phyloP scores from a whole-genome alignment of 495 filamentous ascomycete species.

The Articulospora tetracladia region DNA sequence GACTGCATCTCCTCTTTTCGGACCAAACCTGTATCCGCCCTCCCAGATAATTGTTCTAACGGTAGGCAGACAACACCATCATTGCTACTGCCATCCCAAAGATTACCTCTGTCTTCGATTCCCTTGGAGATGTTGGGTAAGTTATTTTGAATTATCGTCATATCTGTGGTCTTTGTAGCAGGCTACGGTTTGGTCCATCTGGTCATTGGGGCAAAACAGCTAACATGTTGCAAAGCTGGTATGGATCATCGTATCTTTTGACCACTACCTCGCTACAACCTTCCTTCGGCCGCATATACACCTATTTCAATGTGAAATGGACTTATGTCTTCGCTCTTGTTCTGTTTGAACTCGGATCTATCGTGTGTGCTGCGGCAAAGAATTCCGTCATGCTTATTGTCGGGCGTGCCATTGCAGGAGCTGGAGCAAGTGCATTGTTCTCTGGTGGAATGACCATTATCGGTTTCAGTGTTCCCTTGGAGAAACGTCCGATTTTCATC shows the following conservation, averaged over 20 bases:
- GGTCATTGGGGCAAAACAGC: neutral
- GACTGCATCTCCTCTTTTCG: no score
- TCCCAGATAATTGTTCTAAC: conserved; percentile 21
- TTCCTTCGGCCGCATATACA: conserved; percentile 43
- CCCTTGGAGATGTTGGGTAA: conserved; percentile 49
- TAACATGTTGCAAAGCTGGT: neutral
- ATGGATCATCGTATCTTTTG: conserved; percentile 41
- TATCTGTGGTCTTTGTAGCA: no score
- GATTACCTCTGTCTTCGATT: conserved; percentile 44
- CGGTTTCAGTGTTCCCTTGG: conserved; percentile 56
- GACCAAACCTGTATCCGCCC: no score
- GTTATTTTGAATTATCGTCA: conserved; percentile 32
- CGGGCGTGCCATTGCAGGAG: conserved; percentile 59
- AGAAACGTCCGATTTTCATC: conserved; percentile 64
- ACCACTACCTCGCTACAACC: conserved; percentile 45
- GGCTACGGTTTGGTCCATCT: neutral
- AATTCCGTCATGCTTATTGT: conserved; percentile 59
- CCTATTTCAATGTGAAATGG: conserved; percentile 42
- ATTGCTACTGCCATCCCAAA: conserved; percentile 53
- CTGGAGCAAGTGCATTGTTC: conserved; percentile 51
- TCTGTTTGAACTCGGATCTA: conserved; percentile 76
- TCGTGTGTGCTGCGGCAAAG: conserved; percentile 57
- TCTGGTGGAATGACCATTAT: conserved; percentile 34
- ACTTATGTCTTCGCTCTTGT: conserved; percentile 66
- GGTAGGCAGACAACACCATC: conserved; percentile 32